Base-by-base conservation (phyloP, 208 protist species). In the Trypanosoma theileri region DNA sequence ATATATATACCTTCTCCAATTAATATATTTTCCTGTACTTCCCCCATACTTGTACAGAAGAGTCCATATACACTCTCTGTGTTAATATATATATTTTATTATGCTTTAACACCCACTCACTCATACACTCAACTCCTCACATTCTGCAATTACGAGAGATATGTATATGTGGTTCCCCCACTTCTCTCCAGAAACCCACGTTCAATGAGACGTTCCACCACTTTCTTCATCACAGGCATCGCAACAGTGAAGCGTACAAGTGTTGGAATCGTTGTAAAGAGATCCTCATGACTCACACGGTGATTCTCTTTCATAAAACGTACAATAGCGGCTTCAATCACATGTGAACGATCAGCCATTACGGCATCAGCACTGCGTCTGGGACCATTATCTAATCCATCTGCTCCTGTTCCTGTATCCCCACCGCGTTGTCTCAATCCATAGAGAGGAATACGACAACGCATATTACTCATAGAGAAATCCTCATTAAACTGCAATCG, bases 131-230 rank as follows among this genome's bases (percentile, higher is more conserved):
- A n/a, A n/a, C n/a, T n/a, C n/a, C n/a, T n/a, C n/a, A n/a, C n/a
- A n/a, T n/a, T n/a, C n/a, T n/a, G n/a, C n/a, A n/a, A n/a, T 83
- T 89, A 98, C 8, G 89, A 84, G n/a, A 97, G 69, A 67, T 98
- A 99, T n/a, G 66, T 60, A 83, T 98, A 98, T 12, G 63, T 60
- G 41, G 59, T 79, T 12, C 79, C 48, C 44, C 93, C 76, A 22
- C 85, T 85, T 35, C 98, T 86, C 62, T 91, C 82, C 19, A 99
- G 35, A 73, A 98, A 98, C 24, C 97, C 96, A 19, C 96, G 89
- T 19, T 98, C 95, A 58, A 99, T 96, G 50, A 99, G 75, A 48
- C 75, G 86, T 64, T 98, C 96, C 9, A 98, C 92, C 8, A 89
- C 65, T 69, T 95, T 95, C 82, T 99, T 99, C 24, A 99, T 35